Percentiles rank a stretch among this genome's conserved stretches.
phyloP scores from a whole-genome alignment of 2,329 filamentous ascomycete species.

The Harringtonia lauricola region DNA sequence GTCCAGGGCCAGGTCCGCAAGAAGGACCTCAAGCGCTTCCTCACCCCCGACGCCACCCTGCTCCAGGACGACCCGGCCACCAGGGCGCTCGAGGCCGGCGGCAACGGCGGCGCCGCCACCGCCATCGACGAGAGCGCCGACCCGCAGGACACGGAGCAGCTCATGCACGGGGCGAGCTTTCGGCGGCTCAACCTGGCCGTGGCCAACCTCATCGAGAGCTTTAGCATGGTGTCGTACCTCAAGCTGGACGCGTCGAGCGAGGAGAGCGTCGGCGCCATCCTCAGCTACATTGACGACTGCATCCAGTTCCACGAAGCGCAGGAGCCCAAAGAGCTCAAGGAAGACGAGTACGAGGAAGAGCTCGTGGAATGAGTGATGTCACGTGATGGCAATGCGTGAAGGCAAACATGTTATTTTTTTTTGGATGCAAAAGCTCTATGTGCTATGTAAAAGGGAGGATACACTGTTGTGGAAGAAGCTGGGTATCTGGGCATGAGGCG shows the following conservation, averaged over 20 bases:
- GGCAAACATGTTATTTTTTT: background rate
- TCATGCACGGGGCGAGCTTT: constrained; percentile 77
- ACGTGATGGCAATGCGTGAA: background rate
- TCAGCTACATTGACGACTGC: constrained; percentile 90
- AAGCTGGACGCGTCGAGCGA: constrained; percentile 84
- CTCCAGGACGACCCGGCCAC: constrained; percentile 64
- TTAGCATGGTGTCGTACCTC: constrained; percentile 94
- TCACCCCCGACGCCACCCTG: constrained; percentile 74
- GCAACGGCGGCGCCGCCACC: background rate
- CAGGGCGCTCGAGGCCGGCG: background rate
- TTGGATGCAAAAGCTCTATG: background rate
- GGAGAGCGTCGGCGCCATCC: constrained; percentile 72
- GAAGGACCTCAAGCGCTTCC: constrained; percentile 79
- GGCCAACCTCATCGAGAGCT: constrained; percentile 85
- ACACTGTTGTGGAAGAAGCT: too few species aligned
- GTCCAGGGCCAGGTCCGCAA: constrained; percentile 82
- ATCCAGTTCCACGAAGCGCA: constrained; percentile 92
- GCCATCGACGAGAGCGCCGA: constrained; percentile 40
- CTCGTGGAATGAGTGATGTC: background rate
- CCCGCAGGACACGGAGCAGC: constrained; percentile 51
- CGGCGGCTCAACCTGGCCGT: constrained; percentile 77
- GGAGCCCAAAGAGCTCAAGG: constrained; percentile 73
- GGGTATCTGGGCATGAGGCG: too few species aligned
- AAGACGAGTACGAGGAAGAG: constrained; percentile 43
- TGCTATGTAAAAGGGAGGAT: too few species aligned